Conservation (phyloP, 306 rosid genomes). For the Quillaja saponaria region DNA sequence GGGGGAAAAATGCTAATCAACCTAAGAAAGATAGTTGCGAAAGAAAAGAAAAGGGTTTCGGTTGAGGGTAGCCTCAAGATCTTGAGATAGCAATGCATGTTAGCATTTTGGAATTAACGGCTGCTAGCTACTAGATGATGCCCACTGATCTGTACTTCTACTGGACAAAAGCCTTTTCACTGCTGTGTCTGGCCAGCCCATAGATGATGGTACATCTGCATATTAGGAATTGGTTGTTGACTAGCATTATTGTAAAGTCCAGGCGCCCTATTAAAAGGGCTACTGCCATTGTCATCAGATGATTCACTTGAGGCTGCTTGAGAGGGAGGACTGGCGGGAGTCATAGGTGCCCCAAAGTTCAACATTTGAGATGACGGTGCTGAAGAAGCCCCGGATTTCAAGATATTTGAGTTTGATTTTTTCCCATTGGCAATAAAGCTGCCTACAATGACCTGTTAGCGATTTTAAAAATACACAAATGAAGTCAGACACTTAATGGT, state of each 20-base stretch:
- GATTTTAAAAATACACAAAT: neutral
- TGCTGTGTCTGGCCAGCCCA: conserved; percentile 73
- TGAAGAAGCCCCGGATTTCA: conserved; percentile 51
- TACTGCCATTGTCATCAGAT: conserved; percentile 61
- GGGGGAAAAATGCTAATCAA: conserved; percentile 23
- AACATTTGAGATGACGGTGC: conserved; percentile 50
- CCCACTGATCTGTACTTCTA: conserved; percentile 35
- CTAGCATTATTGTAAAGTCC: conserved; percentile 44
- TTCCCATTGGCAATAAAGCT: conserved; percentile 62
- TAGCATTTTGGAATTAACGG: conserved; percentile 38
- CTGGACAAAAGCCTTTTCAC: conserved; percentile 38
- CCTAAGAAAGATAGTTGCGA: neutral
- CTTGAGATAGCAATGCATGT: conserved; percentile 33
- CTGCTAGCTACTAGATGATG: conserved; percentile 30
- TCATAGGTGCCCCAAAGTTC: conserved; percentile 50
- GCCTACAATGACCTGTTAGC: conserved; percentile 68
- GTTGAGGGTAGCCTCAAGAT: conserved; percentile 34
- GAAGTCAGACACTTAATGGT: too few species aligned
- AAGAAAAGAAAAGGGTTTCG: conserved; percentile 17
- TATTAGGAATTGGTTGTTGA: conserved; percentile 47
- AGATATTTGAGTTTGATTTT: conserved; percentile 44
- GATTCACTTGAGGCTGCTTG: conserved; percentile 68
- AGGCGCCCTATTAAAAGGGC: conserved; percentile 53
- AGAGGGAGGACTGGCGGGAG: conserved; percentile 58
- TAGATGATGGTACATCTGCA: conserved; percentile 51